Evolutionary conservation across 2,329 filamentous ascomycete species (phyloP).

Genomic region (Sphaerostilbella broomeana): DNA sequence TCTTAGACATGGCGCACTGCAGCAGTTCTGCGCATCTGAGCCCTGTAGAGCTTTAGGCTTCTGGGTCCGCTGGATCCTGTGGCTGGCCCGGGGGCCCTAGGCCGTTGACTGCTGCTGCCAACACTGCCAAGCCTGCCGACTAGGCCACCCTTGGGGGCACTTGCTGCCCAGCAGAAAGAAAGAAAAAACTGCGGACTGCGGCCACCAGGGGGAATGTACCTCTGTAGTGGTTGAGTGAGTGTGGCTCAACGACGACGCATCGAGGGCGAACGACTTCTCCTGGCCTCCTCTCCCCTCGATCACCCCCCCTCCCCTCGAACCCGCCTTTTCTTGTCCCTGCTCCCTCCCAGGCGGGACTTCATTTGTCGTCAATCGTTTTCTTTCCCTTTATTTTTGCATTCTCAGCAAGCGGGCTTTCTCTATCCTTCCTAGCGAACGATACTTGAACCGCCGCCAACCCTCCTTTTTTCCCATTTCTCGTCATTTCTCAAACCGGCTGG

Average conservation of each 20-base stretch:
- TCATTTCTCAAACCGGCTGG: slow-evolving; percentile 11
- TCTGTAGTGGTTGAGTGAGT: too few species aligned
- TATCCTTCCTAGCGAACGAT: not conserved
- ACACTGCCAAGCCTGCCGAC: too few species aligned
- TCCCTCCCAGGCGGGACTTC: not conserved
- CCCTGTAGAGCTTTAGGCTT: too few species aligned
- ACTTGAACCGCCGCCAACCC: slow-evolving; percentile 5
- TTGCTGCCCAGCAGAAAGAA: too few species aligned
- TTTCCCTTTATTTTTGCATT: slow-evolving; percentile 4
- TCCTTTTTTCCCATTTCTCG: not conserved
- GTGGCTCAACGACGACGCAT: not conserved
- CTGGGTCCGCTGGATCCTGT: too few species aligned
- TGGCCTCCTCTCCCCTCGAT: slow-evolving; percentile 6
- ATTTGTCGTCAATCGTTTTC: not conserved
- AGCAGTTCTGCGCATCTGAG: too few species aligned
- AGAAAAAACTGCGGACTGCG: too few species aligned
- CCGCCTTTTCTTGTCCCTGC: slow-evolving; percentile 5
- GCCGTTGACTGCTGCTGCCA: too few species aligned
- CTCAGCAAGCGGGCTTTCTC: slow-evolving; percentile 1
- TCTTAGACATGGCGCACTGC: too few species aligned
- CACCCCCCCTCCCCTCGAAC: not conserved
- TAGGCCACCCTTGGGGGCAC: too few species aligned
- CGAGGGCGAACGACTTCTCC: slow-evolving; percentile 8
- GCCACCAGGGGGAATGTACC: slow-evolving; percentile 12
- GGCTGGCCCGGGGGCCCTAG: too few species aligned